Percentiles rank a stretch among this genome's conserved stretches.
These are phyloP conservation scores for Trichoderma arundinaceum DNA, from an alignment of 2,329 filamentous ascomycete genomes.

Conservation along the genomic window DNA sequence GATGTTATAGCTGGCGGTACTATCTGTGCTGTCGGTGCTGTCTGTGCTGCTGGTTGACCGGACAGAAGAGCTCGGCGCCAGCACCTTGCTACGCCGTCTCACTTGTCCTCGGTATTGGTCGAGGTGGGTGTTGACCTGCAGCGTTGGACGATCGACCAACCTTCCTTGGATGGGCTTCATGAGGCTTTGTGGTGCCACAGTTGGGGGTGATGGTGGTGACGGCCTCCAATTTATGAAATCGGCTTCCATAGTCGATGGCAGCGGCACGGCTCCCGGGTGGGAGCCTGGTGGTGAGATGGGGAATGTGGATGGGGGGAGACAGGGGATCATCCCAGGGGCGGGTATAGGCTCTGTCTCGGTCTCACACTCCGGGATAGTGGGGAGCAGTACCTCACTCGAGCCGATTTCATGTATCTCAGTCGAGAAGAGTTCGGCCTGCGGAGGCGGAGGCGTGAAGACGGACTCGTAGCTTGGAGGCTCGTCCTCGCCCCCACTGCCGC, in stretches of 20 bases:
- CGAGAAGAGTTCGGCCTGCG: conserved; percentile 53
- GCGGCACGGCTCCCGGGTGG: conserved; percentile 13
- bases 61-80: conserved; percentile 56
- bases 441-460: conserved; percentile 42
- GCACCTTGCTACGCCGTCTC: conserved; percentile 48
- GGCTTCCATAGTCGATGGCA: conserved; percentile 39
- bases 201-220: conserved; percentile 37
- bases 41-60: conserved; percentile 51
- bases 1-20: conserved; percentile 50
- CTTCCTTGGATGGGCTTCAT: conserved; percentile 34
- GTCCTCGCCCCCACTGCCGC: conserved; percentile 37
- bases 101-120: conserved; percentile 41
- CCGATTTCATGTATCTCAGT: conserved; percentile 61
- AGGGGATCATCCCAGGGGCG: conserved; percentile 31
- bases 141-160: conserved; percentile 42
- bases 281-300: conserved; percentile 33
- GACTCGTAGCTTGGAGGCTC: conserved; percentile 56
- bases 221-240: conserved; percentile 40
- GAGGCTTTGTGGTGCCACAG: conserved; percentile 38
- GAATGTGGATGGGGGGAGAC: conserved; percentile 37
- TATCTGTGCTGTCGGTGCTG: conserved; percentile 48
- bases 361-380: conserved; percentile 40
- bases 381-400: conserved; percentile 51
- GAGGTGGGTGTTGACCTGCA: conserved; percentile 49
- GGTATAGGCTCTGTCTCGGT: conserved; percentile 34